These are phyloP conservation scores for Loxodes magnus DNA, from an alignment of 73 alveolate species.

Conservation along the genomic window DNA sequence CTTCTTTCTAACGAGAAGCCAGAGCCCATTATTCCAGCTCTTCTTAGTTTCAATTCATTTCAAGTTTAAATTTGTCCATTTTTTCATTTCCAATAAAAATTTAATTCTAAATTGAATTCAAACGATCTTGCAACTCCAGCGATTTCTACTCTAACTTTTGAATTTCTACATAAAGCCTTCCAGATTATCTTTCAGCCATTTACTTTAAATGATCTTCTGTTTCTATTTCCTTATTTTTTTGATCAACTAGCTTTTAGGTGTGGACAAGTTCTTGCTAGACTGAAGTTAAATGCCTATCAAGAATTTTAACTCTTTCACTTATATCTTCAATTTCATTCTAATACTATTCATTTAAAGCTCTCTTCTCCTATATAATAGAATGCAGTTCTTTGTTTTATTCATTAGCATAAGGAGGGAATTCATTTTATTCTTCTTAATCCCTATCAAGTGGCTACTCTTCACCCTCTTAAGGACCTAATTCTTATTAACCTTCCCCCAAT, in stretches of 20 bases:
- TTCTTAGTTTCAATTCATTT: constrained; percentile 99
- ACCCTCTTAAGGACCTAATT: constrained; percentile 10
- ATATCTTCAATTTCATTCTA: constrained; percentile 70
- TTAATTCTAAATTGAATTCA: constrained; percentile 86
- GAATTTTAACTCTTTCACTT: constrained; percentile 64
- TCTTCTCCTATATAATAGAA: constrained; percentile 63
- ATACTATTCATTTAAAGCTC: constrained; percentile 45
- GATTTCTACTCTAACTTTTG: constrained; percentile 52
- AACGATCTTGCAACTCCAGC: constrained; percentile 77
- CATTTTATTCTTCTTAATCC: constrained; percentile 73
- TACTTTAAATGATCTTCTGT: constrained; percentile 89
- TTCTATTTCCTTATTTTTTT: constrained; percentile 63
- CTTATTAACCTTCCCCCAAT: neutral
- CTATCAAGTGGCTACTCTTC: too few species aligned
- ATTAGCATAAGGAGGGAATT: constrained; percentile 90
- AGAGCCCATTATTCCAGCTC: constrained; percentile 99
- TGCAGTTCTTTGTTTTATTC: constrained; percentile 79
- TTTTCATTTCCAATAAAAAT: constrained; percentile 96
- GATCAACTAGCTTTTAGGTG: constrained; percentile 73
- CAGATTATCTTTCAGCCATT: constrained; percentile 76
- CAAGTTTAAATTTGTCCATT: constrained; percentile 94
- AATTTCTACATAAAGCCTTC: constrained; percentile 67
- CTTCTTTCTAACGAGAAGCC: constrained; percentile 90
- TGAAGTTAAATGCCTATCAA: constrained; percentile 65
- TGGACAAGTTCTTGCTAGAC: constrained; percentile 81